Evolutionary conservation across 805 yeast species (phyloP).

Genomic region (Candida parachauliodes): DNA sequence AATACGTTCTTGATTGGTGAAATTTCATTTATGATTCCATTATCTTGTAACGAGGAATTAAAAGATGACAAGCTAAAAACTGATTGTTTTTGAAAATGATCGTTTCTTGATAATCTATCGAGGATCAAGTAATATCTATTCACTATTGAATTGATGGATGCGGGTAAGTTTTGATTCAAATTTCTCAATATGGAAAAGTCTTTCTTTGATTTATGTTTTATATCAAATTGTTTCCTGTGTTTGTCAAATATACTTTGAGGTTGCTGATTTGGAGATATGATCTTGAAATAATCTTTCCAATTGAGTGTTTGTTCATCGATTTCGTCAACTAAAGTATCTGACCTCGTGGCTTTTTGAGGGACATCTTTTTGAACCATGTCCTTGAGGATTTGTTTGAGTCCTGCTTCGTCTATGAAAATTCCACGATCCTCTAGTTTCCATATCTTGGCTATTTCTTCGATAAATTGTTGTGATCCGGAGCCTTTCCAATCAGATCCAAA

Average conservation of each 20-base stretch:
- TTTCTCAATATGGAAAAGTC: conserved; percentile 7
- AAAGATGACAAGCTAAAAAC: conserved; percentile 43
- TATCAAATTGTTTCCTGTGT: conserved; percentile 57
- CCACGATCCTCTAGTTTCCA: conserved; percentile 94
- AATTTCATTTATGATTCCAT: conserved; percentile 31
- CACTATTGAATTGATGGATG: conserved; percentile 39
- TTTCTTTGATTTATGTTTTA: conserved; percentile 13
- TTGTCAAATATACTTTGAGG: conserved; percentile 63
- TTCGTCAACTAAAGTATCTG: conserved; percentile 22
- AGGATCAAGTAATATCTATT: conserved; percentile 59
- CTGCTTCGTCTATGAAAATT: conserved; percentile 74
- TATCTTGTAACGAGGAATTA: conserved; percentile 18
- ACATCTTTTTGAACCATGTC: conserved; percentile 37
- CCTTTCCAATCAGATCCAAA: conserved; percentile 89
- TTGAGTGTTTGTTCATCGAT: conserved; percentile 36
- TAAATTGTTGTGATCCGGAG: conserved; percentile 52
- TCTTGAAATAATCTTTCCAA: conserved; percentile 72
- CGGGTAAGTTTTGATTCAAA: conserved; percentile 15
- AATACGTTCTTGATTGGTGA: conserved; percentile 79
- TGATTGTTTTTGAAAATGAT: conserved; percentile 58
- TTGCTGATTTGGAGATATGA: conserved; percentile 62
- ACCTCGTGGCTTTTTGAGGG: conserved; percentile 16
- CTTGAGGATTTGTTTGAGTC: conserved; percentile 57
- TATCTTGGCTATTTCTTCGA: conserved; percentile 73
- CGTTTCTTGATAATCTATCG: conserved; percentile 75